Percentiles rank a stretch among this genome's conserved stretches.
These are phyloP conservation scores for Blastobotrys attinorum DNA, from an alignment of 805 yeast species.

Conservation along the genomic window DNA sequence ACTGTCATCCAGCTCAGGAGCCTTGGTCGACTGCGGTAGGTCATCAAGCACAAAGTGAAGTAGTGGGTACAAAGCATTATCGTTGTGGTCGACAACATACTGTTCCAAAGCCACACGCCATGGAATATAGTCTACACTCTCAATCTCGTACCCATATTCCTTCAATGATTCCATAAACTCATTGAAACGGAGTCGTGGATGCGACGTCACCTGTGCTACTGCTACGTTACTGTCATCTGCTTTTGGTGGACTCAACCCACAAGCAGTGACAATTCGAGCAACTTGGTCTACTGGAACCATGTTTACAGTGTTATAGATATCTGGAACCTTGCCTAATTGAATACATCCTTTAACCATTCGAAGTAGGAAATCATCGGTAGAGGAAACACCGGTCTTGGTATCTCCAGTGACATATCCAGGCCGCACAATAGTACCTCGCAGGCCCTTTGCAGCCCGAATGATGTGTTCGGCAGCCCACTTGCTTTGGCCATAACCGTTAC, in stretches of 20 bases:
- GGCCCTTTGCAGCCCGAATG: constrained; percentile 78
- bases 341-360: constrained; percentile 93
- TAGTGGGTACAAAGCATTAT: constrained; percentile 85
- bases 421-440: constrained; percentile 81
- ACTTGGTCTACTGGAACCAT: constrained; percentile 99
- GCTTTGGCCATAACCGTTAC: constrained; percentile 94
- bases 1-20: constrained; percentile 88
- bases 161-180: constrained; percentile 61
- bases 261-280: constrained; percentile 79
- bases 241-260: constrained; percentile 69
- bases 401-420: constrained; percentile 96
- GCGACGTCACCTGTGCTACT: constrained; percentile 96
- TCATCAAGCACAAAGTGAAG: constrained; percentile 91
- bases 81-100: constrained; percentile 68
- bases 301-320: constrained; percentile 79
- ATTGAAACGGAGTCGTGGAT: constrained; percentile 80
- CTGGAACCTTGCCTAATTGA: constrained; percentile 80
- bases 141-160: constrained; percentile 65
- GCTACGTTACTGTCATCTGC: constrained; percentile 40
- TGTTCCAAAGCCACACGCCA: constrained; percentile 77
- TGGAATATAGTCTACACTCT: constrained; percentile 54
- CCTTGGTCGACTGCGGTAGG: constrained; percentile 82
- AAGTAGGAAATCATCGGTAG: constrained; percentile 92
- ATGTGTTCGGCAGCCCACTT: constrained; percentile 96
- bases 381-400: constrained; percentile 74